phyloP scores from a whole-genome alignment of 768 basidiomycete genomes.

The Harrya chromipes region DNA sequence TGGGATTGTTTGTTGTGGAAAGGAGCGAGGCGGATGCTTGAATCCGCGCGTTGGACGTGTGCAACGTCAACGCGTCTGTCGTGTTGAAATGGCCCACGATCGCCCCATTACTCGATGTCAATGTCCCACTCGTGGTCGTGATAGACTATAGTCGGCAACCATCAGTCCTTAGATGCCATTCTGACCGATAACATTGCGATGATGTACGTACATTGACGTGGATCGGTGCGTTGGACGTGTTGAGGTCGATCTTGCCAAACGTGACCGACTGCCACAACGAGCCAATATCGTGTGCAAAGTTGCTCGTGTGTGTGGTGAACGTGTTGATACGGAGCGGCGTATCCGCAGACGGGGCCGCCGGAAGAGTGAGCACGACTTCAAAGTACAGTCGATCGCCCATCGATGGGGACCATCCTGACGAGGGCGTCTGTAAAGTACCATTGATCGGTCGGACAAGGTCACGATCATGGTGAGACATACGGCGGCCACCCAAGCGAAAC shows the following conservation, averaged over 20 bases:
- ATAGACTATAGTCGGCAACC: constrained; percentile 27
- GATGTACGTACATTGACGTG: constrained; percentile 24
- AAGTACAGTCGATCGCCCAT: constrained; percentile 22
- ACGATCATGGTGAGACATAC: too few species aligned
- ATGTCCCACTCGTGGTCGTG: constrained; percentile 14
- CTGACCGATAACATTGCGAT: not conserved
- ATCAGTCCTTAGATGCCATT: too few species aligned
- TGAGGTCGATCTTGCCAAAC: constrained; percentile 27
- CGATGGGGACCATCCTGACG: not conserved
- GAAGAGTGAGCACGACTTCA: constrained; percentile 30
- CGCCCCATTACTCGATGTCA: constrained; percentile 32
- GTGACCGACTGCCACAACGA: constrained; percentile 27
- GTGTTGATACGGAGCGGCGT: constrained; percentile 23
- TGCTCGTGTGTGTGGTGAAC: constrained; percentile 28
- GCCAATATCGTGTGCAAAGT: constrained; percentile 29
- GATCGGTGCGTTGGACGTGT: constrained; percentile 27
- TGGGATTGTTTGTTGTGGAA: not conserved
- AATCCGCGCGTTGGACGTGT: constrained; percentile 37
- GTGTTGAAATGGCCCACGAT: constrained; percentile 40
- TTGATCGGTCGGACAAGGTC: not conserved
- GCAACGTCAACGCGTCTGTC: constrained; percentile 24
- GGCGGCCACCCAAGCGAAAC: not conserved
- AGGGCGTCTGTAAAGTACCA: constrained; percentile 16
- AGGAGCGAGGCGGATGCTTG: constrained; percentile 25
- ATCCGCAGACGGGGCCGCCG: constrained; percentile 9